Percentiles rank a stretch among this genome's conserved stretches.
phyloP scores from a whole-genome alignment of 164 flowering plant genomes.

The Annona cherimola region DNA sequence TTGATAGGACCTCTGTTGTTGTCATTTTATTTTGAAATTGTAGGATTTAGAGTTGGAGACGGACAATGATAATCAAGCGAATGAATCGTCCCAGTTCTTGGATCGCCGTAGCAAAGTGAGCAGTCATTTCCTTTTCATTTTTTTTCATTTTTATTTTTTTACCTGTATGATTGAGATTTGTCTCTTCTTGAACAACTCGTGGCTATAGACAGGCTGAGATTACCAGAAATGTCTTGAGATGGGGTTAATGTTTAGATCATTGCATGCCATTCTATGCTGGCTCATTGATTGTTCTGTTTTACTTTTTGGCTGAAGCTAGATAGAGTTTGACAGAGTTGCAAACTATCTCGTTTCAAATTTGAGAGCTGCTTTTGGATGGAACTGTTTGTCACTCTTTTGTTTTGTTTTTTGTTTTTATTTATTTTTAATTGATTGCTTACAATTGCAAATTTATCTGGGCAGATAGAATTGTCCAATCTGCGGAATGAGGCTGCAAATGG shows the following conservation, averaged over 20 bases:
- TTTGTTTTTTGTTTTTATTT: neutral
- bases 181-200: neutral
- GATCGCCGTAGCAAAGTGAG: slow-evolving; percentile 81
- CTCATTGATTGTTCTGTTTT: no score
- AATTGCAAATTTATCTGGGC: slow-evolving; percentile 11
- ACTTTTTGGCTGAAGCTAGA: no score
- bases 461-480: slow-evolving; percentile 41
- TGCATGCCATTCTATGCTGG: no score
- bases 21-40: neutral
- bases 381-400: neutral
- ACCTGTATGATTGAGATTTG: neutral
- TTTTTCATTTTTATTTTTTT: neutral
- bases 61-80: slow-evolving; percentile 19
- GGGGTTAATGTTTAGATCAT: no score
- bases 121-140: neutral
- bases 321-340: no score
- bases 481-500: slow-evolving; percentile 24
- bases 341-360: neutral
- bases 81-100: slow-evolving; percentile 34
- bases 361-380: neutral
- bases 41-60: slow-evolving; percentile 29
- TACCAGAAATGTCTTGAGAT: neutral
- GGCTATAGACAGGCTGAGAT: neutral
- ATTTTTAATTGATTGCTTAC: neutral
- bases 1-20: no score